Conservation (phyloP, 1,284 basidiomycete species). For the Apiotrichum laibachii region DNA sequence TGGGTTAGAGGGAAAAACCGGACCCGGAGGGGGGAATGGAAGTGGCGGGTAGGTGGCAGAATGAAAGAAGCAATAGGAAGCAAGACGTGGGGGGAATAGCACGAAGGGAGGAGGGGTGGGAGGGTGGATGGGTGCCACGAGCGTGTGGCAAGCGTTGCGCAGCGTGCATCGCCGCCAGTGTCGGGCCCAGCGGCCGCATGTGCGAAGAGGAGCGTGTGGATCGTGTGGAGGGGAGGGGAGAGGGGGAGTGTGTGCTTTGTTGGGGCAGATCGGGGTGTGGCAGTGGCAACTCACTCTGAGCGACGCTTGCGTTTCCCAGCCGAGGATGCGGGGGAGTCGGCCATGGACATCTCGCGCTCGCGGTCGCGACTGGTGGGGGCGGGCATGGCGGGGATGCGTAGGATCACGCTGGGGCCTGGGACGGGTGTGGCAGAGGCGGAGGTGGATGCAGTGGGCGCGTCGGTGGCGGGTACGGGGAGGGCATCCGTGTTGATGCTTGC, state of each 20-base stretch:
- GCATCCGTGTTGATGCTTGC: neutral
- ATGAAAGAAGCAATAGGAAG: neutral
- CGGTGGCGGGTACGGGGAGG: neutral
- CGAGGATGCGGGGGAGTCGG: neutral
- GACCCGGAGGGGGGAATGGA: neutral
- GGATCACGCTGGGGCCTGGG: constrained; percentile 5
- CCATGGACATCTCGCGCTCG: constrained; percentile 3
- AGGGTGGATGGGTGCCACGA: too few relatives aligned
- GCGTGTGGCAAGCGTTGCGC: too few relatives aligned
- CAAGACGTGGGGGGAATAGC: neutral
- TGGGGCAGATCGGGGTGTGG: constrained; percentile 5
- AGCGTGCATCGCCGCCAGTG: neutral
- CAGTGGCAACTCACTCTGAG: constrained; percentile 17
- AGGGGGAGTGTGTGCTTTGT: neutral
- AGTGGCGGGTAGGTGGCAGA: neutral
- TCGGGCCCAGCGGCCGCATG: neutral
- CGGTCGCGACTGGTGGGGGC: constrained; percentile 1
- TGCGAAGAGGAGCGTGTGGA: too few relatives aligned
- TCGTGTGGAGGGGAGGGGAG: neutral
- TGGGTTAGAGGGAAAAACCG: neutral
- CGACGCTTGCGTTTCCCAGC: constrained; percentile 24
- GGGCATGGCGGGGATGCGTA: constrained; percentile 12
- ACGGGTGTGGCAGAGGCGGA: neutral
- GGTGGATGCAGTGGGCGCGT: neutral
- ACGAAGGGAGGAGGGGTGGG: neutral